These are phyloP conservation scores for Ophiostoma sp. DNA, from an alignment of 2,329 filamentous ascomycete species.

Conservation along the genomic window DNA sequence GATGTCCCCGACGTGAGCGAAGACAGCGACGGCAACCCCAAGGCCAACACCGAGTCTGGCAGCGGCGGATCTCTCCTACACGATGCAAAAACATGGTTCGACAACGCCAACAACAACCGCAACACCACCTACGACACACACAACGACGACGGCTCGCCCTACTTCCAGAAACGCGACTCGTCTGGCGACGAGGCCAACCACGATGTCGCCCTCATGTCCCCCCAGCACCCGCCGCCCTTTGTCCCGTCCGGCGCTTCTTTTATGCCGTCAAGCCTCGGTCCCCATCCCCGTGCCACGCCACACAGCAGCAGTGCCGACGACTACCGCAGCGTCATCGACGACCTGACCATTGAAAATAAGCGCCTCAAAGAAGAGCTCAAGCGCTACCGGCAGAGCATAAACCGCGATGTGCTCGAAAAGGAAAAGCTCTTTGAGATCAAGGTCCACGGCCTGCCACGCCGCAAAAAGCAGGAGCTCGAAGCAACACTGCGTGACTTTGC, in stretches of 20 bases:
- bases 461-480: constrained; percentile 73
- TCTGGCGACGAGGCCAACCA: constrained; percentile 40
- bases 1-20: not conserved
- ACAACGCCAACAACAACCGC: constrained; percentile 48
- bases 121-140: constrained; percentile 34
- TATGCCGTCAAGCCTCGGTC: constrained; percentile 14
- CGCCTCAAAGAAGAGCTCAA: constrained; percentile 67
- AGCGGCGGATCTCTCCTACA: constrained; percentile 46
- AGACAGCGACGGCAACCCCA: not conserved
- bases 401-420: constrained; percentile 58
- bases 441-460: constrained; percentile 64
- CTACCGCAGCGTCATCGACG: constrained; percentile 78
- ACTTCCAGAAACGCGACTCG: constrained; percentile 50
- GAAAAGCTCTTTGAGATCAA: constrained; percentile 82
- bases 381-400: constrained; percentile 61
- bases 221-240: constrained; percentile 22
- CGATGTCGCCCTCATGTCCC: constrained; percentile 29
- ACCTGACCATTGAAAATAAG: constrained; percentile 79
- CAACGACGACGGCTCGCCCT: constrained; percentile 32
- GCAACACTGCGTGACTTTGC: constrained; percentile 67
- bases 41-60: constrained; percentile 35
- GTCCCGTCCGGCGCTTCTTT: constrained; percentile 8
- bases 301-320: constrained; percentile 65
- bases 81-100: constrained; percentile 52
- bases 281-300: constrained; percentile 25